Evolutionary conservation across 768 basidiomycete genomes (phyloP).

Genomic region (Lenzites betulinus): DNA sequence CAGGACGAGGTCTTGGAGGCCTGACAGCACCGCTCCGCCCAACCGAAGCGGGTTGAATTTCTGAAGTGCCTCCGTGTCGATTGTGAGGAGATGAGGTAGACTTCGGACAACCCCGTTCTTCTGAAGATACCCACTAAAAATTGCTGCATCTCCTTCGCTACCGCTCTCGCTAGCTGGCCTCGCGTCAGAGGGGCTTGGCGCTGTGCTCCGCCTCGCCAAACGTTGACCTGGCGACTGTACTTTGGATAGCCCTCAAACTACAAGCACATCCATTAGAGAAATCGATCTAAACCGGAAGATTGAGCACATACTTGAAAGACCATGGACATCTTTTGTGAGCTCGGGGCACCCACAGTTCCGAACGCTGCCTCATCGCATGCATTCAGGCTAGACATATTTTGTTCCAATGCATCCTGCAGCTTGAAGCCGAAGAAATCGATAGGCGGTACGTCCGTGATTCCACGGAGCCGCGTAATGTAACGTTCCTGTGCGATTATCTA

Average conservation of each 20-base stretch:
- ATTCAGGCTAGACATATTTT: neutral
- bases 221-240: neutral
- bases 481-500: neutral
- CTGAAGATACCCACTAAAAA: too few species aligned
- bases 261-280: neutral
- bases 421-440: neutral
- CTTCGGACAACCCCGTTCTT: too few species aligned
- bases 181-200: neutral
- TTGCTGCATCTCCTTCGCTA: neutral
- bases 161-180: neutral
- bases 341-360: neutral
- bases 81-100: too few species aligned
- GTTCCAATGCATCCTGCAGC: neutral
- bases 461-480: neutral
- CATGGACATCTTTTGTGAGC: neutral
- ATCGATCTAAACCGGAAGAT: too few species aligned
- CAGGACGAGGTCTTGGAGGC: neutral
- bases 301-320: neutral
- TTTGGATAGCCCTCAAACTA: neutral
- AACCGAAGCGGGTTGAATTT: too few species aligned
- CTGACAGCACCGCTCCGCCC: neutral
- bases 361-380: neutral
- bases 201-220: neutral
- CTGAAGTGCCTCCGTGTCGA: too few species aligned
- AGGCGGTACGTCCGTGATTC: neutral